These are phyloP conservation scores for Solanum medicagineum DNA, from an alignment of 257 asterid species.

Conservation along the genomic window DNA sequence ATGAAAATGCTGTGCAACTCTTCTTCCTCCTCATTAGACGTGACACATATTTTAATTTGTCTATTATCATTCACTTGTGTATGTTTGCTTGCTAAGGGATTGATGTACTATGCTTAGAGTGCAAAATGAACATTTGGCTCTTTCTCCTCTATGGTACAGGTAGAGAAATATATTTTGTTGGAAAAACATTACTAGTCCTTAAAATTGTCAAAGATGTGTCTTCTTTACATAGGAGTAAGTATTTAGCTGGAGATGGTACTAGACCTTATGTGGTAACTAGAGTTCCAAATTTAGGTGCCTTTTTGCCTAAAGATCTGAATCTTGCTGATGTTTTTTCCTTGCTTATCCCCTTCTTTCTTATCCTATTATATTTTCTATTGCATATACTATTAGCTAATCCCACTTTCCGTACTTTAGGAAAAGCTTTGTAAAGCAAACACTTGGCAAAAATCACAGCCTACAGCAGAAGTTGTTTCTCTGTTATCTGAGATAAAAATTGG, in stretches of 20 bases:
- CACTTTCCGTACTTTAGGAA: conserved; percentile 38
- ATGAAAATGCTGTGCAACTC: background rate
- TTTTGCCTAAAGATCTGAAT: background rate
- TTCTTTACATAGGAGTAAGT: background rate
- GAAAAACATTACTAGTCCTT: background rate
- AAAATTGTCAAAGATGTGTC: background rate
- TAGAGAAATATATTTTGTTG: background rate
- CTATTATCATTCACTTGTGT: background rate
- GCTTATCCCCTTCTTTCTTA: background rate
- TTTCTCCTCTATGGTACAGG: background rate
- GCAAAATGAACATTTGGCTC: background rate
- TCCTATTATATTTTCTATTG: background rate
- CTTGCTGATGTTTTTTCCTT: background rate
- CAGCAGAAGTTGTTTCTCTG: conserved; percentile 93
- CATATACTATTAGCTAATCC: background rate
- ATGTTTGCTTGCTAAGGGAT: background rate
- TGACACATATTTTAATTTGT: background rate
- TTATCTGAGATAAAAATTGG: conserved; percentile 95
- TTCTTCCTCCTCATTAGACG: background rate
- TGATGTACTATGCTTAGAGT: background rate
- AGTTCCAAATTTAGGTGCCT: background rate
- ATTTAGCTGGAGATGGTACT: background rate
- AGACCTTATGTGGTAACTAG: background rate
- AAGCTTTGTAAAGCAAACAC: conserved; percentile 87
- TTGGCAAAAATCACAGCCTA: conserved; percentile 87